Conservation (phyloP, 441 rosid genomes). For the Populus tomentosa region DNA sequence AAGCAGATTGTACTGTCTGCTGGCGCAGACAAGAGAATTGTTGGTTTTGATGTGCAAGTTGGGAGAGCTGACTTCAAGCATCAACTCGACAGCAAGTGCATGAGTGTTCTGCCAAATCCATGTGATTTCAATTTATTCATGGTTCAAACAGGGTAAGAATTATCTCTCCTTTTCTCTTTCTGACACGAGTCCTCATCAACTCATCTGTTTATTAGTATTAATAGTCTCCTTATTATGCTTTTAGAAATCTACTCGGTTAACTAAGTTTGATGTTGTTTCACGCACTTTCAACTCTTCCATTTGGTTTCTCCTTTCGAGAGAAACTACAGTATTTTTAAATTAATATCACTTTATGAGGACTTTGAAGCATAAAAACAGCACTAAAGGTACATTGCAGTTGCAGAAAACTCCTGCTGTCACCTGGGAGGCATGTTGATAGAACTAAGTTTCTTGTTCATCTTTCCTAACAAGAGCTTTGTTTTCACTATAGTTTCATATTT, state of each 20-base stretch:
- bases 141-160: conserved; percentile 89
- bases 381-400: neutral
- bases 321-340: neutral
- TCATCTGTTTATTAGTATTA: neutral
- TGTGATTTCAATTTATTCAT: conserved; percentile 90
- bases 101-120: conserved; percentile 91
- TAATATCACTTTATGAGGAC: neutral
- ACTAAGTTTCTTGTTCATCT: neutral
- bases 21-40: conserved; percentile 80
- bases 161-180: neutral
- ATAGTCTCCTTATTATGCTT: neutral
- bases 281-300: neutral
- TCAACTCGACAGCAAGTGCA: conserved; percentile 87
- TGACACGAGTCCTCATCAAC: neutral
- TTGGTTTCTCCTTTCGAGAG: neutral
- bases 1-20: conserved; percentile 71
- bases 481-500: neutral
- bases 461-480: neutral
- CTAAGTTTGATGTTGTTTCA: neutral
- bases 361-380: neutral
- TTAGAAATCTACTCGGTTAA: neutral
- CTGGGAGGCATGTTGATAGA: neutral
- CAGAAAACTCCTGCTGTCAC: neutral
- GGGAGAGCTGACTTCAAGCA: conserved; percentile 75
- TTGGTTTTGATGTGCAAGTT: conserved; percentile 64